Evolutionary conservation across 2,329 filamentous ascomycete genomes (phyloP).

Genomic region (Talaromyces marneffei): DNA sequence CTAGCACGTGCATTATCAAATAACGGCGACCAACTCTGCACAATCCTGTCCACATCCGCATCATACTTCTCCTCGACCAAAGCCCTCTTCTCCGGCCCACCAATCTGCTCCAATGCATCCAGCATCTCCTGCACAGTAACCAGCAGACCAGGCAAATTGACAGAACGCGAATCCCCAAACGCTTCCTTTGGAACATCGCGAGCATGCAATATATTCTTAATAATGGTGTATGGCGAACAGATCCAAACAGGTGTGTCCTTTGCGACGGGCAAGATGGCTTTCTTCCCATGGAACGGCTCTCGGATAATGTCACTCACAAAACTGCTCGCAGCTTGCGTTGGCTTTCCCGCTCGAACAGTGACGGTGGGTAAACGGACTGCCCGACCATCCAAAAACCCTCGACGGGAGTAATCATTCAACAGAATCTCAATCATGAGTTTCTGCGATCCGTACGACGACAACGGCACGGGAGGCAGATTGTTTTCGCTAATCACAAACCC

Average conservation of each 20-base stretch:
- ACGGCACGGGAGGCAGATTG: slow-evolving; percentile 44
- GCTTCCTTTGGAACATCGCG: slow-evolving; percentile 46
- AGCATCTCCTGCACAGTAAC: slow-evolving; percentile 57
- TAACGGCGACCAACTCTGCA: slow-evolving; percentile 56
- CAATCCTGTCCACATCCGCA: slow-evolving; percentile 50
- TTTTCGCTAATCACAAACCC: slow-evolving; percentile 39
- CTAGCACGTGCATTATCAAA: slow-evolving; percentile 52
- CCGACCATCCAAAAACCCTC: slow-evolving; percentile 45
- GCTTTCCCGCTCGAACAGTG: slow-evolving; percentile 47
- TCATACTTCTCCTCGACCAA: slow-evolving; percentile 52
- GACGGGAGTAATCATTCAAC: slow-evolving; percentile 48
- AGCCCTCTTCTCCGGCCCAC: slow-evolving; percentile 50
- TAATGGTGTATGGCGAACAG: slow-evolving; percentile 50
- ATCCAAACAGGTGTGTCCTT: slow-evolving; percentile 53
- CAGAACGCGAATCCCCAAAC: slow-evolving; percentile 49
- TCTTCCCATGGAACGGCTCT: slow-evolving; percentile 48
- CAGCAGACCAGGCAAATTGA: slow-evolving; percentile 51
- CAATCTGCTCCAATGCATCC: slow-evolving; percentile 52
- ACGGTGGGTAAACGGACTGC: slow-evolving; percentile 48
- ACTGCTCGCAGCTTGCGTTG: slow-evolving; percentile 47
- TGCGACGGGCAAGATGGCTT: slow-evolving; percentile 47
- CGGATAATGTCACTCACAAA: slow-evolving; percentile 51
- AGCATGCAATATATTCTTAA: slow-evolving; percentile 51
- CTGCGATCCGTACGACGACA: slow-evolving; percentile 48
- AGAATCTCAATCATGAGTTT: slow-evolving; percentile 48